These are phyloP conservation scores for Suhomyces guaymorum DNA, from an alignment of 1,139 yeast species.

Conservation along the genomic window DNA sequence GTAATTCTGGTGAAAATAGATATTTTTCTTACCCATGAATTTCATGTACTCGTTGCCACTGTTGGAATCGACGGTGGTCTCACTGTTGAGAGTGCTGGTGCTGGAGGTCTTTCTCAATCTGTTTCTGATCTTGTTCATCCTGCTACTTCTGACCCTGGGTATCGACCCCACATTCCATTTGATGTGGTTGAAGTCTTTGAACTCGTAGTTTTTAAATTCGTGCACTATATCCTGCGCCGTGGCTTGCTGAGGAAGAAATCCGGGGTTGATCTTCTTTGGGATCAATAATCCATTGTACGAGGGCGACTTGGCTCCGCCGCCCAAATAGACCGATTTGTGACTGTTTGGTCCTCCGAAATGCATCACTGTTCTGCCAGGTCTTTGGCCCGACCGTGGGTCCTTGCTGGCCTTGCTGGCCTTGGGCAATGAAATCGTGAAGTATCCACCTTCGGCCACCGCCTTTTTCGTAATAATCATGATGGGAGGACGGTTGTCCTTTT, in stretches of 20 bases:
- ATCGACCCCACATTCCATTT: slow-evolving; percentile 50
- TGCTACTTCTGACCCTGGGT: slow-evolving; percentile 33
- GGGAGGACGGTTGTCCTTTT: slow-evolving; percentile 22
- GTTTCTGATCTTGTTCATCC: slow-evolving; percentile 15
- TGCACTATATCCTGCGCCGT: slow-evolving; percentile 3
- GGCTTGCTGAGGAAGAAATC: slow-evolving; percentile 23
- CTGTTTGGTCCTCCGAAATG: slow-evolving; percentile 11
- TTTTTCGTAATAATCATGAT: slow-evolving; percentile 33
- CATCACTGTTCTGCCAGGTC: slow-evolving; percentile 3
- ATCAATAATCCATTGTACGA: slow-evolving; percentile 31
- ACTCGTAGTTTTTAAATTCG: slow-evolving; percentile 31
- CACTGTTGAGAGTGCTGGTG: slow-evolving; percentile 7
- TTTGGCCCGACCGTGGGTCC: neutral
- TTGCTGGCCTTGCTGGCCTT: slow-evolving; percentile 1
- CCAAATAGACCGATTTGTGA: slow-evolving; percentile 5
- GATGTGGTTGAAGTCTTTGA: slow-evolving; percentile 28
- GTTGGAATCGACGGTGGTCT: slow-evolving; percentile 4
- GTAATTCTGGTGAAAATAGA: slow-evolving; percentile 26
- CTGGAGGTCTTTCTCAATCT: slow-evolving; percentile 11
- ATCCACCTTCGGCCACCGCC: slow-evolving; percentile 29
- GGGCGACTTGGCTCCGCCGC: slow-evolving; percentile 9
- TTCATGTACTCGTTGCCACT: slow-evolving; percentile 12
- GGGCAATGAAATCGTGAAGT: slow-evolving; percentile 33
- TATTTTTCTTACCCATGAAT: slow-evolving; percentile 22
- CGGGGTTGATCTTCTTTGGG: slow-evolving; percentile 27